Percentiles rank a stretch among this genome's conserved stretches.
These are phyloP conservation scores for Cercophora samala DNA, from an alignment of 495 filamentous ascomycete species.

Conservation along the genomic window DNA sequence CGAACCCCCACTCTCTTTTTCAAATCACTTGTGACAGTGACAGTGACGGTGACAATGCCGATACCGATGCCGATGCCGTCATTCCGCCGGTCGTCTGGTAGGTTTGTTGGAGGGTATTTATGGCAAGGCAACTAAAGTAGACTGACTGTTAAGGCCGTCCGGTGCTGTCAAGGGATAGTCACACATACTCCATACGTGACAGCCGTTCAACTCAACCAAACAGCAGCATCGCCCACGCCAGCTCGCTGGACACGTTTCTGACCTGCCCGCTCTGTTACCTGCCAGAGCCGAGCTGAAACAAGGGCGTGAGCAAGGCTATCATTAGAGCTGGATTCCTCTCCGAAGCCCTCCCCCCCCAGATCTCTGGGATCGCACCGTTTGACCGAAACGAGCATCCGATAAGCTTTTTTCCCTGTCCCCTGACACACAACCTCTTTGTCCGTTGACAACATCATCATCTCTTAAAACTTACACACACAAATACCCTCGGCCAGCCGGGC, in stretches of 20 bases:
- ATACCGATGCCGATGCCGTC: too few relatives aligned
- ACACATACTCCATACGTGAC: not conserved
- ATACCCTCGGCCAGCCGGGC: not conserved
- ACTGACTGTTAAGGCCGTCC: not conserved
- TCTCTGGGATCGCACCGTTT: not conserved
- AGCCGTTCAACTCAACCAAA: not conserved
- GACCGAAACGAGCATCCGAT: not conserved
- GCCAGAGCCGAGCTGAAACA: constrained; percentile 5
- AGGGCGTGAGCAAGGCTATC: not conserved
- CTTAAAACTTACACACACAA: not conserved
- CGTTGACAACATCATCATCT: not conserved
- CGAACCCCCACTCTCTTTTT: not conserved
- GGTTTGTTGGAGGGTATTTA: not conserved
- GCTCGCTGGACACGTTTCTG: not conserved
- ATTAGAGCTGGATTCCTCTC: not conserved
- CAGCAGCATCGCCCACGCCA: not conserved
- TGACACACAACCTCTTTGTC: not conserved
- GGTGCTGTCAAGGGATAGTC: not conserved
- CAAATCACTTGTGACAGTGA: not conserved
- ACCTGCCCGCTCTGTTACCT: not conserved
- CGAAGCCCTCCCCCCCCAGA: not conserved
- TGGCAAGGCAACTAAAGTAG: not conserved
- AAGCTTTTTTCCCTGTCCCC: not conserved
- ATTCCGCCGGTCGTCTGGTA: not conserved
- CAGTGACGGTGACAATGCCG: too few relatives aligned